phyloP scores from a whole-genome alignment of 768 basidiomycete genomes.

The Auricularia heimuer region DNA sequence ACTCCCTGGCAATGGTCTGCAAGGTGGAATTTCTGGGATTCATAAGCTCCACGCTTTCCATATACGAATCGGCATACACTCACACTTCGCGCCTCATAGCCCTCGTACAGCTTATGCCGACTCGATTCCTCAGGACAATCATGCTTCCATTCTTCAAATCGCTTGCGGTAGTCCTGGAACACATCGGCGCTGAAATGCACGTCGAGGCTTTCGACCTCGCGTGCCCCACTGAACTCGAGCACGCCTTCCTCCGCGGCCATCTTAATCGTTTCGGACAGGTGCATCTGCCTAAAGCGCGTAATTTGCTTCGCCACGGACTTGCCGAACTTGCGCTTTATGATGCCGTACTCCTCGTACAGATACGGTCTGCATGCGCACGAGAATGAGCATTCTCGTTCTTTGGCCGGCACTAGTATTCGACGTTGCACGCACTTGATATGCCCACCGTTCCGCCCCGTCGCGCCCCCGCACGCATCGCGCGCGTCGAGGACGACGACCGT shows the following conservation, averaged over 20 bases:
- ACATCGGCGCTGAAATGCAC: conserved; percentile 36
- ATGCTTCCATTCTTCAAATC: conserved; percentile 33
- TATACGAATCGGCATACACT: conserved; percentile 6
- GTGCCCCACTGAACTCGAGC: conserved; percentile 43
- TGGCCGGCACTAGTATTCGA: not conserved
- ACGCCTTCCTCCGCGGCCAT: conserved; percentile 47
- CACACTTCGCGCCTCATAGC: conserved; percentile 27
- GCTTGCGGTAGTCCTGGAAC: conserved; percentile 35
- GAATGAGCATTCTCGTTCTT: not conserved
- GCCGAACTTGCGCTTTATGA: conserved; percentile 24
- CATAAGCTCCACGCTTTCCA: conserved; percentile 12
- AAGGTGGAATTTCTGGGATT: conserved; percentile 39
- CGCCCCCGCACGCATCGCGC: conserved; percentile 63
- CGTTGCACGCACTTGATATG: conserved; percentile 34
- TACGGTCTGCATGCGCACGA: conserved; percentile 23
- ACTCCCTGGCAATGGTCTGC: conserved; percentile 37
- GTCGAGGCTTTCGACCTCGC: conserved; percentile 49
- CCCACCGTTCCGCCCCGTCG: conserved; percentile 66
- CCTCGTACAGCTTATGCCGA: conserved; percentile 20
- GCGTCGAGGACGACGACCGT: conserved; percentile 73
- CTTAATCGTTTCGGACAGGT: conserved; percentile 37
- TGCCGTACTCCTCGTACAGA: conserved; percentile 47
- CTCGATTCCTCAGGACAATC: conserved; percentile 44
- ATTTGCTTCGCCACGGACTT: conserved; percentile 11
- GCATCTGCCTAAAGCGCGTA: conserved; percentile 53